Conservation (phyloP, 192 early-diverging fungal genomes). For the Funneliformis geosporum region DNA sequence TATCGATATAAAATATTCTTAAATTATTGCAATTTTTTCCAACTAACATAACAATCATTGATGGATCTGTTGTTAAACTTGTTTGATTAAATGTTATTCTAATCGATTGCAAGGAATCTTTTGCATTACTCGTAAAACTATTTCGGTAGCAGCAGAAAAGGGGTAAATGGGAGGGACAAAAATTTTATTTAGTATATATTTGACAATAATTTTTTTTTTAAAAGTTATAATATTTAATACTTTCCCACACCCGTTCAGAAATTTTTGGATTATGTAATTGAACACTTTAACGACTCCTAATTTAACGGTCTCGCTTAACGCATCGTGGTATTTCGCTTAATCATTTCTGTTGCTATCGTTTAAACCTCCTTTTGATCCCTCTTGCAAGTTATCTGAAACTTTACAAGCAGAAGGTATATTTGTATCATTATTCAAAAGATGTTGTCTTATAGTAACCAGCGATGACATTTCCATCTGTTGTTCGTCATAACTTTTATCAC, state of each 20-base stretch:
- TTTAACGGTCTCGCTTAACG: constrained; percentile 3
- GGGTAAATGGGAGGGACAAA: too few relatives aligned
- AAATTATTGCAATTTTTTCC: constrained; percentile 26
- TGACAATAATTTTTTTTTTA: too few relatives aligned
- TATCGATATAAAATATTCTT: constrained; percentile 14
- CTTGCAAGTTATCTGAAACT: background rate
- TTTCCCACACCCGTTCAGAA: constrained; percentile 18
- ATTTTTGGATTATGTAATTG: constrained; percentile 18
- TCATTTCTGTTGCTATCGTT: too few relatives aligned
- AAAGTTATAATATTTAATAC: too few relatives aligned
- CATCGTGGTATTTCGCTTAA: background rate
- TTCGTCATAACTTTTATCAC: too few relatives aligned
- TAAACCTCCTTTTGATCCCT: background rate
- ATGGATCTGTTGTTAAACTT: background rate
- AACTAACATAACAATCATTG: constrained; percentile 15
- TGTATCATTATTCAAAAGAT: too few relatives aligned
- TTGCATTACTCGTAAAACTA: constrained; percentile 6
- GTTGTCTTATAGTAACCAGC: too few relatives aligned
- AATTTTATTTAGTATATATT: too few relatives aligned
- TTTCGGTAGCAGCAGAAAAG: too few relatives aligned
- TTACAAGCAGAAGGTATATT: background rate
- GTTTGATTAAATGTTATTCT: background rate
- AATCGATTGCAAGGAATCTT: constrained; percentile 5
- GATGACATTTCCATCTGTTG: too few relatives aligned
- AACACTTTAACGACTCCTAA: background rate